Percentiles rank a stretch among this genome's conserved stretches.
Conservation (phyloP, 495 filamentous ascomycete species). For the Thozetella sp. region DNA sequence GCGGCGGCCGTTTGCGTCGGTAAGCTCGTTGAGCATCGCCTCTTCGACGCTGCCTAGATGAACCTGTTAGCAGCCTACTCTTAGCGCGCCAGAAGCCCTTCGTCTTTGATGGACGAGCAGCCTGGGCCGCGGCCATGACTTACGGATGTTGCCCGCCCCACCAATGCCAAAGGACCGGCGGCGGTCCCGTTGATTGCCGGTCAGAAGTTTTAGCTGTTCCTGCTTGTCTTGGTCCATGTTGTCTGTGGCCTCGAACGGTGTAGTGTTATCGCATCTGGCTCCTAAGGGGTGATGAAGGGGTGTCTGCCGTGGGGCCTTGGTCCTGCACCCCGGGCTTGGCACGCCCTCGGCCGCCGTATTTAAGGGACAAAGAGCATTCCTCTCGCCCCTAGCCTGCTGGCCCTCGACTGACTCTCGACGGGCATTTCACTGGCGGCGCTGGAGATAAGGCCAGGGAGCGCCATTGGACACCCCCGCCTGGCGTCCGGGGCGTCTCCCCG, state of each 20-base stretch:
- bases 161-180: conserved; percentile 19
- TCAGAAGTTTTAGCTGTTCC: background rate
- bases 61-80: background rate
- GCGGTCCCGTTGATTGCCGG: background rate
- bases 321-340: too few species aligned
- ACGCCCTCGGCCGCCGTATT: too few species aligned
- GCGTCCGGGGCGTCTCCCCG: background rate
- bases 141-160: conserved; percentile 24
- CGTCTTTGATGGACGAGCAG: too few species aligned
- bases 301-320: too few species aligned
- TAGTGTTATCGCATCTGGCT: too few species aligned
- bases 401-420: too few species aligned
- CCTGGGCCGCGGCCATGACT: background rate
- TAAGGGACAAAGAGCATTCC: too few species aligned
- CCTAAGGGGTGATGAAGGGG: too few species aligned
- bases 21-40: conserved; percentile 1
- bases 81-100: background rate
- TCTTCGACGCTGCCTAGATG: conserved; percentile 3
- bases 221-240: background rate
- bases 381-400: too few species aligned
- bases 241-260: background rate
- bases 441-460: background rate
- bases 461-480: background rate
- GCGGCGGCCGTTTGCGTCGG: conserved; percentile 4
- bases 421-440: too few species aligned